These are phyloP conservation scores for Neurospora sp. DNA, from an alignment of 495 filamentous ascomycete species.

Conservation along the genomic window DNA sequence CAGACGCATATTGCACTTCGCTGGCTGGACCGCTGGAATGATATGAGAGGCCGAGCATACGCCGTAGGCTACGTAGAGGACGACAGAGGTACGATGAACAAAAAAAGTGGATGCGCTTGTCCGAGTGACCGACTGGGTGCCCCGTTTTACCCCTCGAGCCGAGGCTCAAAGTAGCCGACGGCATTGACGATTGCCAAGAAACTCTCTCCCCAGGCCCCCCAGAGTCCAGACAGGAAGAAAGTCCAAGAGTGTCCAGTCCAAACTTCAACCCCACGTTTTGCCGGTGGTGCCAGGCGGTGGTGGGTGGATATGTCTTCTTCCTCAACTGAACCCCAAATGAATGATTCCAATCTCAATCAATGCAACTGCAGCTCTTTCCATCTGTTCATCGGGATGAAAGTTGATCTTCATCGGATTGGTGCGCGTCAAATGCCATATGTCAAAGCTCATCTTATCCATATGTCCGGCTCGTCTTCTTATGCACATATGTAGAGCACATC, in stretches of 20 bases:
- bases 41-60: neutral
- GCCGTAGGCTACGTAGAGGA: neutral
- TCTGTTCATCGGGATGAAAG: neutral
- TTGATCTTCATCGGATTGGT: neutral
- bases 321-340: neutral
- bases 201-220: neutral
- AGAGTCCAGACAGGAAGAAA: neutral
- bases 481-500: neutral
- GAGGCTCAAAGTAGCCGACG: conserved; percentile 16
- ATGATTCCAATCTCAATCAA: neutral
- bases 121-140: conserved; percentile 6
- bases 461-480: neutral
- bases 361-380: neutral
- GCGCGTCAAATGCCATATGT: neutral
- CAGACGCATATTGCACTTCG: neutral
- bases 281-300: neutral
- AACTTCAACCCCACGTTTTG: neutral
- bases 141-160: conserved; percentile 13
- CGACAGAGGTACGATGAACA: neutral
- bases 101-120: conserved; percentile 9
- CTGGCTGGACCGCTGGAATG: neutral
- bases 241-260: neutral
- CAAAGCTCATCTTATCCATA: neutral
- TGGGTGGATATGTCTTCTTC: neutral
- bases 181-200: neutral